Percentiles rank a stretch among this genome's conserved stretches.
These are phyloP conservation scores for Petunia hybrid DNA, from an alignment of 305 asterid genomes.

Conservation along the genomic window DNA sequence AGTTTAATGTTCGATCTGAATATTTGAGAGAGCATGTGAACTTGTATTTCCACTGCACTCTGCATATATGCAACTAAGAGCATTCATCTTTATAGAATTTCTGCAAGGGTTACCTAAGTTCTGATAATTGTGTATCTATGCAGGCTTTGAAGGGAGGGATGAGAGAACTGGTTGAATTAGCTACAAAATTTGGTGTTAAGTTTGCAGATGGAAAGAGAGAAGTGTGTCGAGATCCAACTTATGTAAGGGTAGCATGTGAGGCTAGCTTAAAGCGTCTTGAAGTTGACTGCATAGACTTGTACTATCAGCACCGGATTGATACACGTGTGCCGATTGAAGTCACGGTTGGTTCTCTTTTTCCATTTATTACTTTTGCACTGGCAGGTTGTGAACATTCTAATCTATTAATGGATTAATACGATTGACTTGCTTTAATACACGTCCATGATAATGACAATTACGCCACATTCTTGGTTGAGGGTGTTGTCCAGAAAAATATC, in stretches of 20 bases:
- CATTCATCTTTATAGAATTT: neutral
- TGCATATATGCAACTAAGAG: neutral
- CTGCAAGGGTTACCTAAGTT: neutral
- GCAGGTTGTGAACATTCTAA: neutral
- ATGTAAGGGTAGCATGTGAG: slow-evolving; percentile 47
- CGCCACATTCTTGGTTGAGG: too few relatives aligned
- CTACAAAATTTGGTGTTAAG: slow-evolving; percentile 46
- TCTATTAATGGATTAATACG: too few relatives aligned
- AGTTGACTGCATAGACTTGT: slow-evolving; percentile 47
- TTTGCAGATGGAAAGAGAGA: slow-evolving; percentile 38
- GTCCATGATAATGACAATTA: too few relatives aligned
- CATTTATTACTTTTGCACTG: neutral
- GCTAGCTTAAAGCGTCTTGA: slow-evolving; percentile 53
- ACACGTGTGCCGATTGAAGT: slow-evolving; percentile 47
- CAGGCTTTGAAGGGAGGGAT: slow-evolving; percentile 51
- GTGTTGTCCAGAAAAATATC: too few relatives aligned
- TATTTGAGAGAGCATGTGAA: neutral
- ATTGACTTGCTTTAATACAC: too few relatives aligned
- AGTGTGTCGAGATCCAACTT: slow-evolving; percentile 46
- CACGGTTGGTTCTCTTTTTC: slow-evolving; percentile 41
- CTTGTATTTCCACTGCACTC: neutral
- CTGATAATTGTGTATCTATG: neutral
- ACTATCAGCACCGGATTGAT: slow-evolving; percentile 47
- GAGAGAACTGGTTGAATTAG: slow-evolving; percentile 41
- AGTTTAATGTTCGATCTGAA: too few relatives aligned